Evolutionary conservation across 108 stramenopile species (phyloP).

Genomic region (Nannochloropsis gaditana): DNA sequence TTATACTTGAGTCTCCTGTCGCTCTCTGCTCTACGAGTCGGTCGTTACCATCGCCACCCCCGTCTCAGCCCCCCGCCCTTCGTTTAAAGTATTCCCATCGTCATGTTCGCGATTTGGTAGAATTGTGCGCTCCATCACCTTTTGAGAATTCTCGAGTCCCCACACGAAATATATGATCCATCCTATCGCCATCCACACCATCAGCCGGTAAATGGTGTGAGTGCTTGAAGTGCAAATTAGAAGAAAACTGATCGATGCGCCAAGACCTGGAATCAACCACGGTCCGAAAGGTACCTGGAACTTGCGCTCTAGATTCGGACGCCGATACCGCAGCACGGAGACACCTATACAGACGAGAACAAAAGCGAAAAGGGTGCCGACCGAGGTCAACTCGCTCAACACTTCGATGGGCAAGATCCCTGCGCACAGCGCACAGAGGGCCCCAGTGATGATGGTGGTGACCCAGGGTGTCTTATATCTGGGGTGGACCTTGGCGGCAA

Average conservation of each 20-base stretch:
- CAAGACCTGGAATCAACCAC: neutral
- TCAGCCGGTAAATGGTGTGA: neutral
- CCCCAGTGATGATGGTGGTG: neutral
- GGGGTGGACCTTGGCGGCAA: slow-evolving; percentile 56
- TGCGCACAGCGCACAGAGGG: neutral
- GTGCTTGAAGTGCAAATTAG: neutral
- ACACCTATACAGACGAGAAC: slow-evolving; percentile 12
- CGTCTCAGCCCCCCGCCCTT: slow-evolving; percentile 9
- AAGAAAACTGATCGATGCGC: neutral
- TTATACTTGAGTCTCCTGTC: too few species aligned
- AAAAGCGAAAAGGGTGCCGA: neutral
- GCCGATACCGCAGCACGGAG: neutral
- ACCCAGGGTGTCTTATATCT: slow-evolving; percentile 17
- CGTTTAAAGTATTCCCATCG: neutral
- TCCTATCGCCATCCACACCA: neutral
- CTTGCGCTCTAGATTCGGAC: neutral
- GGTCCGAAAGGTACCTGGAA: neutral
- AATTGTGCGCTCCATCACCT: neutral
- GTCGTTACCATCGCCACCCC: neutral
- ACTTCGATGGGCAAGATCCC: slow-evolving; percentile 4
- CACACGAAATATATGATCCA: slow-evolving; percentile 9
- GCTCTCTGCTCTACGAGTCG: neutral
- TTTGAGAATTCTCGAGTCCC: slow-evolving; percentile 7
- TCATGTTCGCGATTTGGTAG: neutral
- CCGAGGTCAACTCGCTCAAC: neutral